Evolutionary conservation across 148 eudicot species (phyloP).

Genomic region (Polygonum aviculare): DNA sequence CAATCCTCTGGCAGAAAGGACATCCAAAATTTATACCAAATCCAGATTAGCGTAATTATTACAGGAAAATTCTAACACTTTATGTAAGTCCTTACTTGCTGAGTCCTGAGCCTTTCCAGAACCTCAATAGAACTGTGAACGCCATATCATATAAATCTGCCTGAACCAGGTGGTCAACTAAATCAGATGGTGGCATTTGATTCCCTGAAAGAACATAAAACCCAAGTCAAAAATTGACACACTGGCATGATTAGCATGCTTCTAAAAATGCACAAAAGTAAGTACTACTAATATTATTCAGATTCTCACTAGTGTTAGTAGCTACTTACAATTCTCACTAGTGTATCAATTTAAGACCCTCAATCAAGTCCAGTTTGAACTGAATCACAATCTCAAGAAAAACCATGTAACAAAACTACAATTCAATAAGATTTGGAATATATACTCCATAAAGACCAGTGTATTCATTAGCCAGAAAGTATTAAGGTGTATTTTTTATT

Average conservation of each 20-base stretch:
- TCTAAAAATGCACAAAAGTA: neutral
- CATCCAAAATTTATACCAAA: neutral
- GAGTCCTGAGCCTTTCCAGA: slow-evolving; percentile 80
- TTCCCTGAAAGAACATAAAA: slow-evolving; percentile 34
- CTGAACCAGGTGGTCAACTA: slow-evolving; percentile 74
- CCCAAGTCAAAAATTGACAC: neutral
- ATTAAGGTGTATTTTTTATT: neutral
- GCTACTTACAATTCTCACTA: too few species aligned
- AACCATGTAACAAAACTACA: neutral
- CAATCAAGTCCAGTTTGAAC: neutral
- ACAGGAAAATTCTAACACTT: neutral
- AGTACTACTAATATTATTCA: neutral
- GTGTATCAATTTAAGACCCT: too few species aligned
- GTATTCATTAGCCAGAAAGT: neutral
- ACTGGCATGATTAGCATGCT: neutral
- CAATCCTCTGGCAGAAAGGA: slow-evolving; percentile 44
- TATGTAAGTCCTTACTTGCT: slow-evolving; percentile 38
- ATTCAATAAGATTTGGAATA: neutral
- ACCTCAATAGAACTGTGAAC: slow-evolving; percentile 70
- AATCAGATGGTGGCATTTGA: slow-evolving; percentile 42
- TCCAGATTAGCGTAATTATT: neutral
- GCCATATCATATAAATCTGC: slow-evolving; percentile 79
- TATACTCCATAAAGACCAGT: neutral
- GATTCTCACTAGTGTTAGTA: neutral
- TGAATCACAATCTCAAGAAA: neutral